These are phyloP conservation scores for Mallotus repandus DNA, from an alignment of 441 rosid species.

Conservation along the genomic window DNA sequence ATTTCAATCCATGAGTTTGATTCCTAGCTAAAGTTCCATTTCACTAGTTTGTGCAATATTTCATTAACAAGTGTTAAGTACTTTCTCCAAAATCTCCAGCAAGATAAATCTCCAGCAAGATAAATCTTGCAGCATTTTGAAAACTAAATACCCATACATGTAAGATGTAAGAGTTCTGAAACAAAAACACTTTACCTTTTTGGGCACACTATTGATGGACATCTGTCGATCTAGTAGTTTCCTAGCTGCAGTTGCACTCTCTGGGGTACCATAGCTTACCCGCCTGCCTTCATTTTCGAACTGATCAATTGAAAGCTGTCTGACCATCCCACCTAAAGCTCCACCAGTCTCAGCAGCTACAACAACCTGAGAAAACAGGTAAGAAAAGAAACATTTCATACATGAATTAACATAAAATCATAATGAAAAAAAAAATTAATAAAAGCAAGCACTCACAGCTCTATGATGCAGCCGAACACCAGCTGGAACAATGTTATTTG, in stretches of 20 bases:
- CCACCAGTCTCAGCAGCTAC: constrained; percentile 97
- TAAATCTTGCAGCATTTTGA: constrained; percentile 2
- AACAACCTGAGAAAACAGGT: constrained; percentile 59
- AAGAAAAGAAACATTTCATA: constrained; percentile 12
- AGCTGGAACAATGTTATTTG: constrained; percentile 58
- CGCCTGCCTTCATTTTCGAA: constrained; percentile 98
- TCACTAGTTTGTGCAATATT: constrained; percentile 1
- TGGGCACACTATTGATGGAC: constrained; percentile 92
- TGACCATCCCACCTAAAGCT: constrained; percentile 97
- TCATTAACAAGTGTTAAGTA: background rate
- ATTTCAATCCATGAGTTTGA: background rate
- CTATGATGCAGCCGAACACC: constrained; percentile 95
- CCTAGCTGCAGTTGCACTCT: constrained; percentile 93
- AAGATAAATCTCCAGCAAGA: constrained; percentile 6
- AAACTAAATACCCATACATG: background rate
- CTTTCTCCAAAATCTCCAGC: background rate
- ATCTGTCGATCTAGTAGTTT: constrained; percentile 93
- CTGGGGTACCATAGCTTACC: constrained; percentile 94
- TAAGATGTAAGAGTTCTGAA: too few species aligned
- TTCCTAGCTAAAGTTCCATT: background rate
- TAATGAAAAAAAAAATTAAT: constrained; percentile 2
- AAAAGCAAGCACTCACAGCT: constrained; percentile 63
- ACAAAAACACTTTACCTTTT: constrained; percentile 53
- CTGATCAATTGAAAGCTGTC: constrained; percentile 93
- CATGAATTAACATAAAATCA: constrained; percentile 15